Conservation (phyloP, 148 eudicot species). For the Linanthus parryae region DNA sequence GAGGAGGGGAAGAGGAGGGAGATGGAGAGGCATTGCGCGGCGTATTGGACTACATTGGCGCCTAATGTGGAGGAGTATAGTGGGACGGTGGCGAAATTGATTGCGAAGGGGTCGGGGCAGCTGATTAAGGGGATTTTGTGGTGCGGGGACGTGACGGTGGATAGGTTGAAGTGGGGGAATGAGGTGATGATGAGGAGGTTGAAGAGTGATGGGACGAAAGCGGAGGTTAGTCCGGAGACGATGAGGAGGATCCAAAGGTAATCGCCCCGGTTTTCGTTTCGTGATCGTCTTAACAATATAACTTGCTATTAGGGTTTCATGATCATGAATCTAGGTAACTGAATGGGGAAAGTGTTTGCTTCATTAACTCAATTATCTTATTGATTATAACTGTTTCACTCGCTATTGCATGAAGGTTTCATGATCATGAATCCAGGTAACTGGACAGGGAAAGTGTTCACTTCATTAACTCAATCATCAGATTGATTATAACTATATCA, state of each 20-base stretch:
- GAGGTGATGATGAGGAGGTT: constrained; percentile 55
- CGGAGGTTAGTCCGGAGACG: constrained; percentile 50
- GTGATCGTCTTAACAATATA: not conserved
- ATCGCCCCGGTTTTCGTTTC: constrained; percentile 11
- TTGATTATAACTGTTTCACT: too few relatives aligned
- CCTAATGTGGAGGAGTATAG: constrained; percentile 91
- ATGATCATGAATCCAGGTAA: too few relatives aligned
- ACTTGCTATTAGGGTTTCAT: too few relatives aligned
- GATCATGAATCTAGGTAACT: not conserved
- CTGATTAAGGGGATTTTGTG: constrained; percentile 59
- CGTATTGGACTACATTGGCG: constrained; percentile 86
- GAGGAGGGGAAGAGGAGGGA: constrained; percentile 36
- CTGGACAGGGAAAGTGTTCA: too few relatives aligned
- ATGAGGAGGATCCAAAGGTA: constrained; percentile 68
- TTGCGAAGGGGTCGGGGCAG: constrained; percentile 70
- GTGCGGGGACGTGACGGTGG: constrained; percentile 68
- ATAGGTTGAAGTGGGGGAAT: constrained; percentile 72
- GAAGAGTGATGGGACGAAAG: constrained; percentile 23
- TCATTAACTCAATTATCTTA: too few relatives aligned
- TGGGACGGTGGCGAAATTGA: constrained; percentile 50
- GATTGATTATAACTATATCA: too few relatives aligned
- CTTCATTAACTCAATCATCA: too few relatives aligned
- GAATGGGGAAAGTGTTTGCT: not conserved
- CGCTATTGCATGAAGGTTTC: too few relatives aligned
- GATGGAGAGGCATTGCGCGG: constrained; percentile 60